These are phyloP conservation scores for Ulvella scutata DNA, from an alignment of 139 green algal genomes.

Conservation along the genomic window DNA sequence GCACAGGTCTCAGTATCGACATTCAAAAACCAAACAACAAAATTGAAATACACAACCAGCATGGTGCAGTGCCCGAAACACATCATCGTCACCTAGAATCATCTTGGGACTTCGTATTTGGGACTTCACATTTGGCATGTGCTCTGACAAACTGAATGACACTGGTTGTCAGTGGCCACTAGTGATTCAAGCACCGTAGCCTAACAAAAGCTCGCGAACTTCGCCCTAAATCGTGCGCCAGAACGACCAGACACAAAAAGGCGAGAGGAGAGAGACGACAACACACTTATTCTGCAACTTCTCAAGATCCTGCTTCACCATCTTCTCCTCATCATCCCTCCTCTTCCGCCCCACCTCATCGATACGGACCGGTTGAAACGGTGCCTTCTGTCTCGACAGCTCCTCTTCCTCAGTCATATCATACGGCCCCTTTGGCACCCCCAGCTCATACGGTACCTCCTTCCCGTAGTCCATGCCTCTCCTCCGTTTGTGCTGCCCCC, in stretches of 20 bases:
- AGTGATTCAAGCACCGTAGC: constrained; percentile 49
- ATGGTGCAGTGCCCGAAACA: too few species aligned
- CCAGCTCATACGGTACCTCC: constrained; percentile 89
- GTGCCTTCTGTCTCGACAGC: constrained; percentile 37
- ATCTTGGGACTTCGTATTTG: constrained; percentile 62
- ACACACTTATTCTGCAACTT: constrained; percentile 30
- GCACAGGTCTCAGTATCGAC: too few species aligned
- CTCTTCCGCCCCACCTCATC: constrained; percentile 81
- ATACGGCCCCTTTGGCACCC: constrained; percentile 74
- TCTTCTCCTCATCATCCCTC: constrained; percentile 72
- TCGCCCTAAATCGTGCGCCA: constrained; percentile 12
- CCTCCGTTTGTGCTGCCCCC: constrained; percentile 10
- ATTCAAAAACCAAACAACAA: too few species aligned
- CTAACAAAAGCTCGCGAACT: constrained; percentile 46
- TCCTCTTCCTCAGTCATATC: constrained; percentile 58
- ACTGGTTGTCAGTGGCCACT: constrained; percentile 23
- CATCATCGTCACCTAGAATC: too few species aligned
- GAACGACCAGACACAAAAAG: constrained; percentile 2
- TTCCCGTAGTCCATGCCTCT: constrained; percentile 64
- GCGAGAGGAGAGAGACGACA: background rate
- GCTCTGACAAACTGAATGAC: too few species aligned
- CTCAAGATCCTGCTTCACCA: constrained; percentile 71
- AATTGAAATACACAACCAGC: too few species aligned
- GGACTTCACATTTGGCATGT: too few species aligned
- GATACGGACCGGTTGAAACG: constrained; percentile 76